Base-by-base conservation (phyloP, 2,329 filamentous ascomycete species). In the Akanthomyces dipterigenus region DNA sequence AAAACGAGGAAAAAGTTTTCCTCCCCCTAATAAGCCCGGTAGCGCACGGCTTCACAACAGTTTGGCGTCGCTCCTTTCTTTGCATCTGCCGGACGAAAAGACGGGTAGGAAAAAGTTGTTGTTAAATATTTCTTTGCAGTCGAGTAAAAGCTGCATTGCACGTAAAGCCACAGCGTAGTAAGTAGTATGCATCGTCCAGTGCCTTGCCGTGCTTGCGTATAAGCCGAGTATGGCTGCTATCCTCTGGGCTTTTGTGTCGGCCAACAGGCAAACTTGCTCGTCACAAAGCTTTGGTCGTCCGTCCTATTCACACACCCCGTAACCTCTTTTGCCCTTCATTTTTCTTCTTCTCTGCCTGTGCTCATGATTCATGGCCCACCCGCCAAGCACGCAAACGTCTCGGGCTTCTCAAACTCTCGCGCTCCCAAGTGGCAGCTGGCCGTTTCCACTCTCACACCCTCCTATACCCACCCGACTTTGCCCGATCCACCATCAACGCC, bases 301-400 rank as follows among this genome's bases (percentile, higher is more conserved):
- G 16, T 42, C 56, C 28, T 60, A 60, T 45, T 14, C 26, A 14
- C 56, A 60, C 56, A 31, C 56, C 56, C 56, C 56, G 14, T 59
- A 26, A 14, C 34, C 12, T 53, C 38, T 22, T 24, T 38, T 36
- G 16, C 22, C 26, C 14, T 59, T 59, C 26, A 20, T 22, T 26
- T 59, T 57, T 50, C 31, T 34, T 34, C 3, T 48, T 38, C 53
- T 55, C 46, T 55, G 38, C 53, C 51, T 42, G 50, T 55, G 60
- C 67, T 70, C 69, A 71, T 71, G 68, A 71, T 70, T 70, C 70
- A 71, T 71, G 70, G 68, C 67, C 70, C 70, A 71, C 70, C 63
- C 66, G 65, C 70, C 68, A 70, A 71, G 60, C 61, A 63, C 55
- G 55, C 61, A 69, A 64, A 65, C 64, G 69, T 69, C 65, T 65